phyloP scores from a whole-genome alignment of 2,329 filamentous ascomycete genomes.

The Neonectria magnoliae region DNA sequence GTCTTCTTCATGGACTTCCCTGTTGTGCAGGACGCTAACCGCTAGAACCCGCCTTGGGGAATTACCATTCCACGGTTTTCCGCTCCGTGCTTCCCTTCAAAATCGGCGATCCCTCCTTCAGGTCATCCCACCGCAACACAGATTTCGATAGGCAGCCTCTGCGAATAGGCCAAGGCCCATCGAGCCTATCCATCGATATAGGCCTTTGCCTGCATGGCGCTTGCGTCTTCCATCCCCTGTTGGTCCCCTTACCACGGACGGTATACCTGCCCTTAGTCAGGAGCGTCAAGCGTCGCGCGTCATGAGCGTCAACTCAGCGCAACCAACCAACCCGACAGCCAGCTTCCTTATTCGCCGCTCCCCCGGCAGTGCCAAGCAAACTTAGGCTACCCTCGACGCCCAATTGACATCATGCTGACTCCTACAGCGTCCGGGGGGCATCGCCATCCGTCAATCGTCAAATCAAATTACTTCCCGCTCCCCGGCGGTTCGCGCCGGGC shows the following conservation, averaged over 20 bases:
- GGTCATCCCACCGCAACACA: slow-evolving; percentile 15
- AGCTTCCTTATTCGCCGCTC: slow-evolving; percentile 35
- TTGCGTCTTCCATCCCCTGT: slow-evolving; percentile 6
- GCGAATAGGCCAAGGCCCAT: slow-evolving; percentile 12
- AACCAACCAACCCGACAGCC: slow-evolving; percentile 16
- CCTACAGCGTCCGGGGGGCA: slow-evolving; percentile 13
- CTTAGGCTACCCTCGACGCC: slow-evolving; percentile 29
- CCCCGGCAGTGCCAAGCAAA: slow-evolving; percentile 26
- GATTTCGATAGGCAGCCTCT: slow-evolving; percentile 27
- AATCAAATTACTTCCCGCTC: slow-evolving; percentile 19
- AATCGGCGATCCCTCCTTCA: slow-evolving; percentile 36
- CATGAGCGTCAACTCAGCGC: slow-evolving; percentile 14
- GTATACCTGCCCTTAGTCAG: neutral
- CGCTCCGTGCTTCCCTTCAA: slow-evolving; percentile 30
- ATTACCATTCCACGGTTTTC: slow-evolving; percentile 7
- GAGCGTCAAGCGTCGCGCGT: slow-evolving; percentile 27
- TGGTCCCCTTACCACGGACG: neutral
- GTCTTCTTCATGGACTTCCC: neutral
- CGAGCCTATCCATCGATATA: slow-evolving; percentile 18
- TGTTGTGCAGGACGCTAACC: slow-evolving; percentile 10
- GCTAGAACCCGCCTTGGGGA: slow-evolving; percentile 18
- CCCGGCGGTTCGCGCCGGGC: slow-evolving; percentile 1
- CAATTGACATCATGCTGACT: slow-evolving; percentile 41
- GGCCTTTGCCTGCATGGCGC: slow-evolving; percentile 11
- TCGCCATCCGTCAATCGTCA: slow-evolving; percentile 17